Conservation (phyloP, 148 eudicot species). For the Rhododendron mucronatum region DNA sequence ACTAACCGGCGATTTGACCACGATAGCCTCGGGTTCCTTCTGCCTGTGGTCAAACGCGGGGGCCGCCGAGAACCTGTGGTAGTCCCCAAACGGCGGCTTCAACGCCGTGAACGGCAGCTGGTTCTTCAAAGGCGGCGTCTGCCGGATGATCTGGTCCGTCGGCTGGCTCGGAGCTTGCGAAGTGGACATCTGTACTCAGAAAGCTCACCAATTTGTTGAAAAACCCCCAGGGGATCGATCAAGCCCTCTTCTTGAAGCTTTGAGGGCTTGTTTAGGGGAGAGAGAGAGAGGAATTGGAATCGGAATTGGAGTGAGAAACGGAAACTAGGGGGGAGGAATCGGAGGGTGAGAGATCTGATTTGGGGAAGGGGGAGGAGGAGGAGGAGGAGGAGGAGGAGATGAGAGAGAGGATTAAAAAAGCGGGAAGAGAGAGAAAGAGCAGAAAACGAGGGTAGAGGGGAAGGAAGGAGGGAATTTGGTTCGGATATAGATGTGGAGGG, state of each 20-base stretch:
- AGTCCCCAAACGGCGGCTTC: conserved; percentile 69
- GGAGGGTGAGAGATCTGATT: conserved; percentile 21
- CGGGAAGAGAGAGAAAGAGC: conserved; percentile 32
- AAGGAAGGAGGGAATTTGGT: conserved; percentile 79
- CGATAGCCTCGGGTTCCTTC: conserved; percentile 38
- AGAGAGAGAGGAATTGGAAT: conserved; percentile 19
- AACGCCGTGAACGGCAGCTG: conserved; percentile 51
- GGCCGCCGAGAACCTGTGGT: conserved; percentile 53
- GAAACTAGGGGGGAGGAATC: background rate
- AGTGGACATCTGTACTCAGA: conserved; percentile 23
- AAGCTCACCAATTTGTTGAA: background rate
- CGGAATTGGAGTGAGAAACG: background rate
- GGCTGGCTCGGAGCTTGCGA: conserved; percentile 27
- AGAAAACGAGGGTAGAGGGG: conserved; percentile 37
- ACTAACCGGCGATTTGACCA: conserved; percentile 66
- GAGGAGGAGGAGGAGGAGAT: background rate
- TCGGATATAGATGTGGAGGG: conserved; percentile 97
- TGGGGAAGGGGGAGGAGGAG: background rate
- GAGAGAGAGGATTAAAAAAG: conserved; percentile 16
- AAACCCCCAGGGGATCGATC: background rate
- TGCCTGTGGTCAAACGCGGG: conserved; percentile 6
- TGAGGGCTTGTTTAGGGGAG: background rate
- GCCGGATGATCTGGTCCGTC: conserved; percentile 19
- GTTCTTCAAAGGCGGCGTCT: conserved; percentile 22
- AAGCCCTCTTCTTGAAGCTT: conserved; percentile 1